Conservation (phyloP, 2,329 filamentous ascomycete genomes). For the Neonectria hederae region DNA sequence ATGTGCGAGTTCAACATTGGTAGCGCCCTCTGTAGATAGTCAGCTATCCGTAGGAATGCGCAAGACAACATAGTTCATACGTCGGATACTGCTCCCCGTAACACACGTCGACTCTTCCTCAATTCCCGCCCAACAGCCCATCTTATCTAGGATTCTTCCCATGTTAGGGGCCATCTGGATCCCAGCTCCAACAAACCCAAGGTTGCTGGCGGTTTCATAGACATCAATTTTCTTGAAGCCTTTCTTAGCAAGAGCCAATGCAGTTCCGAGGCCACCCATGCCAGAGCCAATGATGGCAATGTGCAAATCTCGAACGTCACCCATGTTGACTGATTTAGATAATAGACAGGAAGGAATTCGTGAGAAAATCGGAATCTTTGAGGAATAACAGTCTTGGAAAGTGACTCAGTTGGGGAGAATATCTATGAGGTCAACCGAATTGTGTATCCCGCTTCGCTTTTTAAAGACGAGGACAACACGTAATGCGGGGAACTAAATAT, state of each 20-base stretch:
- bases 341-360: neutral
- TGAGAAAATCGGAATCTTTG: neutral
- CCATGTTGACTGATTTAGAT: constrained; percentile 22
- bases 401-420: neutral
- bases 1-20: constrained; percentile 74
- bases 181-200: constrained; percentile 73
- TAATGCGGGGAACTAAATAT: constrained; percentile 12
- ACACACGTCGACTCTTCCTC: constrained; percentile 39
- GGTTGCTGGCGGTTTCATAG: constrained; percentile 38
- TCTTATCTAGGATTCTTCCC: constrained; percentile 75
- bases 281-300: constrained; percentile 45
- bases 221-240: constrained; percentile 42
- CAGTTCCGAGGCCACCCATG: constrained; percentile 53
- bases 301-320: constrained; percentile 30
- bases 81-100: constrained; percentile 44
- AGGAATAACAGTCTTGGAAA: neutral
- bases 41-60: neutral
- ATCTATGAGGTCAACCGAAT: neutral
- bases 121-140: constrained; percentile 79
- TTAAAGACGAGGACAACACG: neutral
- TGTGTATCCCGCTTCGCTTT: neutral
- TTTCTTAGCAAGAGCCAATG: constrained; percentile 48
- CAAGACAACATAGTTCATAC: constrained; percentile 13
- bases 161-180: constrained; percentile 88
- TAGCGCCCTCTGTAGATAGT: constrained; percentile 66